phyloP scores from a whole-genome alignment of 208 protist species.

The Acanthamoeba healyi region DNA sequence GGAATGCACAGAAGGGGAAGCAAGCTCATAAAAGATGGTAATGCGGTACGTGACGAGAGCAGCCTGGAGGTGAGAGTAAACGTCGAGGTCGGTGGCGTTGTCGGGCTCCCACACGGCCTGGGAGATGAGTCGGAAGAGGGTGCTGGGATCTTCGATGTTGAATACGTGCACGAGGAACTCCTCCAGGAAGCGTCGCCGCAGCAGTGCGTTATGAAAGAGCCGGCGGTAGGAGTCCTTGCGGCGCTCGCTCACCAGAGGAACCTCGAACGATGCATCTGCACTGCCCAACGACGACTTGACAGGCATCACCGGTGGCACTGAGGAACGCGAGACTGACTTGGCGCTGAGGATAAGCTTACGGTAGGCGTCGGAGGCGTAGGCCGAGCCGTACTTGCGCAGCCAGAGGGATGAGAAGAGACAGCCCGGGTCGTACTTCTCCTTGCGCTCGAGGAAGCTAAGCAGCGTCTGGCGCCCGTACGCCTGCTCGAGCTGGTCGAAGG shows the following conservation, averaged over 20 bases:
- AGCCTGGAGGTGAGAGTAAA: slow-evolving; percentile 73
- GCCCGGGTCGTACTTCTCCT: slow-evolving; percentile 80
- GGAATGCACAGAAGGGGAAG: too few relatives aligned
- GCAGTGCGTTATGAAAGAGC: slow-evolving; percentile 69
- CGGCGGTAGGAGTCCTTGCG: slow-evolving; percentile 76
- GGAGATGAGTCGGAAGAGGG: slow-evolving; percentile 70
- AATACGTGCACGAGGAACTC: slow-evolving; percentile 82
- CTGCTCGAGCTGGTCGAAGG: slow-evolving; percentile 67
- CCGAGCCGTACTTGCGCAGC: slow-evolving; percentile 75
- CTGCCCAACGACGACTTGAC: not conserved
- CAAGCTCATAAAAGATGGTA: too few relatives aligned
- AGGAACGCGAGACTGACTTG: not conserved
- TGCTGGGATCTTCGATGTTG: slow-evolving; percentile 75
- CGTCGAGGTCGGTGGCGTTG: slow-evolving; percentile 78
- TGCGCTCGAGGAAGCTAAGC: slow-evolving; percentile 67
- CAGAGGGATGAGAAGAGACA: slow-evolving; percentile 79
- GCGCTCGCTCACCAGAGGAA: slow-evolving; percentile 59
- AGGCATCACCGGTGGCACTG: not conserved
- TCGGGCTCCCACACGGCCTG: slow-evolving; percentile 69
- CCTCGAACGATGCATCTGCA: not conserved
- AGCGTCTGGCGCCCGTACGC: slow-evolving; percentile 78
- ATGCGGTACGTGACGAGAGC: not conserved
- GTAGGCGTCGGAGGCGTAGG: slow-evolving; percentile 40
- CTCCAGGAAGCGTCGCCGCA: slow-evolving; percentile 78
- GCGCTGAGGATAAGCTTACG: not conserved